These are phyloP conservation scores for Xylaria sp. DNA, from an alignment of 2,329 filamentous ascomycete species.

Conservation along the genomic window DNA sequence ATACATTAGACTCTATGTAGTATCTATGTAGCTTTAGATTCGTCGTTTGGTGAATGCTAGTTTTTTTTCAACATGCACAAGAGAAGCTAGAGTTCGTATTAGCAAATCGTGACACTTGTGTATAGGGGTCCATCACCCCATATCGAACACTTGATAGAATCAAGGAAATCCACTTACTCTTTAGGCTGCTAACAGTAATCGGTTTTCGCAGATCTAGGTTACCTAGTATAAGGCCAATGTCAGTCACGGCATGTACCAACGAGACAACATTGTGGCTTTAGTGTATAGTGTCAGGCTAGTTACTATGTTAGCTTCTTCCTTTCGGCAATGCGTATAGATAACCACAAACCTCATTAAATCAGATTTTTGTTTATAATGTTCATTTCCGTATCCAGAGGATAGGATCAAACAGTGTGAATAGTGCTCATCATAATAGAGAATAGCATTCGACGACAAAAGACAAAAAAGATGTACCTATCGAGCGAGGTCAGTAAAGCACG, in stretches of 20 bases:
- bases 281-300: constrained; percentile 38
- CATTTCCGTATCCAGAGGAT: constrained; percentile 43
- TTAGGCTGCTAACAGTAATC: not conserved
- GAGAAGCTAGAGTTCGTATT: not conserved
- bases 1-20: constrained; percentile 8
- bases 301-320: constrained; percentile 25
- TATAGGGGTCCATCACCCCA: no score
- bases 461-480: constrained; percentile 36
- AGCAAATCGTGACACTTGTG: no score
- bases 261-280: constrained; percentile 1
- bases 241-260: constrained; percentile 8
- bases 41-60: not conserved
- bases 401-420: constrained; percentile 50
- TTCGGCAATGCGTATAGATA: not conserved
- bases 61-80: not conserved
- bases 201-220: not conserved
- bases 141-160: no score
- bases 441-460: not conserved
- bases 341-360: constrained; percentile 46
- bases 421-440: constrained; percentile 43
- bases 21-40: not conserved
- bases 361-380: constrained; percentile 44
- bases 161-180: constrained; percentile 14
- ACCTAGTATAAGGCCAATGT: constrained; percentile 29
- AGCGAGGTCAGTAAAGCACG: constrained; percentile 37